A percentile compares a stretch with the other conserved stretches of the same genome.
Evolutionary conservation across 805 yeast genomes (phyloP).

Genomic region (Diddensiella transvaalensis): DNA sequence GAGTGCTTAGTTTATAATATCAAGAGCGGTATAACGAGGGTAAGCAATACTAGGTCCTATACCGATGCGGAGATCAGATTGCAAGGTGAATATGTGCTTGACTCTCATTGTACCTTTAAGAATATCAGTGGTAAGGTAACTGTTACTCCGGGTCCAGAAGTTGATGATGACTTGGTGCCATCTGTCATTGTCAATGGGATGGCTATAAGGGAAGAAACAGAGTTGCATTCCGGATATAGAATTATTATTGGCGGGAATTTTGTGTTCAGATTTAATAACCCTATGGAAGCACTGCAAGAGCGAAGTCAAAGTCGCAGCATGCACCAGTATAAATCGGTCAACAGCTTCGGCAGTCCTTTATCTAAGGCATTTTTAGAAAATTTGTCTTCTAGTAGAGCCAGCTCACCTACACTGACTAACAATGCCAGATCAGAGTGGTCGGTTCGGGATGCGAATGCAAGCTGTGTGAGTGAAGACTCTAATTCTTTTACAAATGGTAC

Average conservation of each 20-base stretch:
- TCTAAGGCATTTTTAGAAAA: neutral
- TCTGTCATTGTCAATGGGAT: slow-evolving; percentile 25
- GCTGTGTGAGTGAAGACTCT: neutral
- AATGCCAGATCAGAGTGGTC: neutral
- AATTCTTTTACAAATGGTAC: neutral
- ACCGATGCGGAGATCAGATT: slow-evolving; percentile 25
- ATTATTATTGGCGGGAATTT: slow-evolving; percentile 26
- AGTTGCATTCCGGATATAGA: slow-evolving; percentile 26
- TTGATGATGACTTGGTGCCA: slow-evolving; percentile 10
- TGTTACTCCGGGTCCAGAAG: slow-evolving; percentile 16
- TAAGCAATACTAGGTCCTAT: slow-evolving; percentile 23
- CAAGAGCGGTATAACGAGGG: slow-evolving; percentile 24
- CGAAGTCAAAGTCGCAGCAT: neutral
- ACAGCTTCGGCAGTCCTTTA: slow-evolving; percentile 4
- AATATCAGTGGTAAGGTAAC: slow-evolving; percentile 21
- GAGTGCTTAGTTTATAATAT: slow-evolving; percentile 30
- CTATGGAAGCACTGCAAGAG: slow-evolving; percentile 10
- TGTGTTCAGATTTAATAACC: slow-evolving; percentile 26
- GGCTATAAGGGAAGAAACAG: slow-evolving; percentile 12
- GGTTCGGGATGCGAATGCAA: neutral
- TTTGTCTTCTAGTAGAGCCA: neutral
- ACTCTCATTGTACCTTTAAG: slow-evolving; percentile 23
- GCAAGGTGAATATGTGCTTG: slow-evolving; percentile 22
- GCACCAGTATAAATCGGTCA: neutral
- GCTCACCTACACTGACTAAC: neutral